Evolutionary conservation across 768 basidiomycete genomes (phyloP), one percentile per base, ranked within the genome.

Genomic region (Suillus subalutaceus): DNA sequence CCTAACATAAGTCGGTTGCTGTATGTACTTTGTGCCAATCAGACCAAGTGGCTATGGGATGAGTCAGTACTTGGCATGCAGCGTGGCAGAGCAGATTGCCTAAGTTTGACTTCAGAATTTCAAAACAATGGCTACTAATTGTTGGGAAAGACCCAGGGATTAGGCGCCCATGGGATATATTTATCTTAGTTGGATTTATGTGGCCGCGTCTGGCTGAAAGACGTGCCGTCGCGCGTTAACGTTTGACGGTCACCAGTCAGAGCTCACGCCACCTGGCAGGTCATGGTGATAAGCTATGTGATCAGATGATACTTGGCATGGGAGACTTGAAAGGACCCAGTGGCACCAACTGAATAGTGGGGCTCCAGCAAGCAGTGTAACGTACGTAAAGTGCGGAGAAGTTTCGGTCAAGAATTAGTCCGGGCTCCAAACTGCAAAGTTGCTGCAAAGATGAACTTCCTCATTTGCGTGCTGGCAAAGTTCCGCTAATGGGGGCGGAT

Each of bases 381-480:
- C 48, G 13, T 23, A 15, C 13, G 13, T 50, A n/a, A 20, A 16
- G 6, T 55, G 30, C 9, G 16, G 52, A 52, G 52, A 16, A 52
- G 23, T 30, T 26, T 52, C 15, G 30, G 52, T 18, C 8, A 16
- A 53, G 53, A 18, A 32, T 32, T 53, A 6, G 9, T 53, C 30
- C 53, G 32, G 9, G 12, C 5, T 10, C 37, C 9, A 37, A 37
- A 37, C 8, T 37, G 37, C 37, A 37, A 37, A 37, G 37, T 37
- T 37, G 9, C 8, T 6, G 18, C 18, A 35, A 20, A 32, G 30
- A 9, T 35, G 32, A 35, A 56, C 32, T 56, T 56, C 55, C 32
- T 56, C 18, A 56, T 56, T 56, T 56, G 55, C 55, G n/a, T n/a
- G 55, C 55, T 56, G 55, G 55, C 55, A 56, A 56, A n/a, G 35